Conservation (phyloP, 2,329 filamentous ascomycete genomes). For the Botrytis medusae region DNA sequence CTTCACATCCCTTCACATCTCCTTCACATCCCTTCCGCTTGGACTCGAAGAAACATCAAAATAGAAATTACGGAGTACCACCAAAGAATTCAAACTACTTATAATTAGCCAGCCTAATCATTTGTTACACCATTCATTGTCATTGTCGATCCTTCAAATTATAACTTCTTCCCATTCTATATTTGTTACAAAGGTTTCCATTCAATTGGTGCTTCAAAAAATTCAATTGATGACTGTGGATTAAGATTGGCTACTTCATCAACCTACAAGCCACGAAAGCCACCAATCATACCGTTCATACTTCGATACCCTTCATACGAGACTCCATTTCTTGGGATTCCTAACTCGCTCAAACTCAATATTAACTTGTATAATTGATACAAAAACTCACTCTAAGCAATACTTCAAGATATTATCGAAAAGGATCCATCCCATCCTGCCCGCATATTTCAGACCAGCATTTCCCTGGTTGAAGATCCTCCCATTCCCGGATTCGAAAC, state of each 20-base stretch:
- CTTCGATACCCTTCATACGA: not conserved
- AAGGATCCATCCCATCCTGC: not conserved
- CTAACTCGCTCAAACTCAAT: not conserved
- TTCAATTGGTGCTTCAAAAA: not conserved
- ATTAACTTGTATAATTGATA: not conserved
- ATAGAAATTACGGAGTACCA: not conserved
- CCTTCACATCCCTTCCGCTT: not conserved
- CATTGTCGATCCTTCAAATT: conserved; percentile 9
- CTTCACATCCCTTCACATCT: not conserved
- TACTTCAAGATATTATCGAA: not conserved
- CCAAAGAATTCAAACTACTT: not conserved
- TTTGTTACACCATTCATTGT: not conserved
- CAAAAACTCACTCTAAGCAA: not conserved
- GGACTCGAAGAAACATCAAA: not conserved
- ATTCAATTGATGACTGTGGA: not conserved
- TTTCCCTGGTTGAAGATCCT: not conserved
- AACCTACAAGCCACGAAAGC: not conserved
- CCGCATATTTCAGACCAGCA: not conserved
- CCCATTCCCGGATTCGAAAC: conserved; percentile 11
- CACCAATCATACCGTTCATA: not conserved
- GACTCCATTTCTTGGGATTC: not conserved
- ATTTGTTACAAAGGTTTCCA: not conserved
- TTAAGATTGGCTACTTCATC: conserved; percentile 1
- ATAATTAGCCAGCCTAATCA: not conserved
- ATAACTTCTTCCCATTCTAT: not conserved